Conservation (phyloP, 805 yeast species). For the Cyberlindnera euphorbiae region DNA sequence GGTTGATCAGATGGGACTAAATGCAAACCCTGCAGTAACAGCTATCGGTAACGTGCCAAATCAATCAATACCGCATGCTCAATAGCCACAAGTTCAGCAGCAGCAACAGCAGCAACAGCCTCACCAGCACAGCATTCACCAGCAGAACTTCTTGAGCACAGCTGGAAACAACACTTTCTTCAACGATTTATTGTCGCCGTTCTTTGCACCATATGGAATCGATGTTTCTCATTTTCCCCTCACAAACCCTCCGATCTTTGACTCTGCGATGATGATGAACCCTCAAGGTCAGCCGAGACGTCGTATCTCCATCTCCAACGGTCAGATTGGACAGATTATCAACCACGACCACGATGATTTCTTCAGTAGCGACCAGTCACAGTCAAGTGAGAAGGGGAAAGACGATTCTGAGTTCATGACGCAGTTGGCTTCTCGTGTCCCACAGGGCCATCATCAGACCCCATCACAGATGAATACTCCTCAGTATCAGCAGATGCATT, state of each 20-base stretch:
- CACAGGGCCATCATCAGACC: too few species aligned
- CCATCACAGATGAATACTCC: too few species aligned
- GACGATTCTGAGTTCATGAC: conserved; percentile 6
- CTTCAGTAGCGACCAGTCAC: conserved; percentile 8
- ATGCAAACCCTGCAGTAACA: too few species aligned
- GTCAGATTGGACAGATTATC: conserved; percentile 75
- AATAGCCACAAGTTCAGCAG: background rate
- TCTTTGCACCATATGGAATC: conserved; percentile 39
- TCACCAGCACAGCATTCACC: background rate
- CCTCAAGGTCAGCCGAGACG: conserved; percentile 39
- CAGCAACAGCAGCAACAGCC: background rate
- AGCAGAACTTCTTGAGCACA: background rate
- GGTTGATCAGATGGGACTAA: too few species aligned
- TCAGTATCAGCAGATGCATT: too few species aligned
- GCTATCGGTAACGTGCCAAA: too few species aligned
- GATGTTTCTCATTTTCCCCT: conserved; percentile 40
- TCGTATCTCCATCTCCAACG: conserved; percentile 77
- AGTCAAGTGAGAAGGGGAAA: conserved; percentile 8
- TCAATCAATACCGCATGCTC: too few species aligned
- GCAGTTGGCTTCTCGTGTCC: too few species aligned
- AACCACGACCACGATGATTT: conserved; percentile 33
- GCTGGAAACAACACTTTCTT: conserved; percentile 16
- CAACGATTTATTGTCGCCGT: conserved; percentile 36
- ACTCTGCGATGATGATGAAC: conserved; percentile 36
- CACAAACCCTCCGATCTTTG: conserved; percentile 43